Conservation (phyloP, 129 eudicot genomes). For the Helianthus tuberosus region DNA sequence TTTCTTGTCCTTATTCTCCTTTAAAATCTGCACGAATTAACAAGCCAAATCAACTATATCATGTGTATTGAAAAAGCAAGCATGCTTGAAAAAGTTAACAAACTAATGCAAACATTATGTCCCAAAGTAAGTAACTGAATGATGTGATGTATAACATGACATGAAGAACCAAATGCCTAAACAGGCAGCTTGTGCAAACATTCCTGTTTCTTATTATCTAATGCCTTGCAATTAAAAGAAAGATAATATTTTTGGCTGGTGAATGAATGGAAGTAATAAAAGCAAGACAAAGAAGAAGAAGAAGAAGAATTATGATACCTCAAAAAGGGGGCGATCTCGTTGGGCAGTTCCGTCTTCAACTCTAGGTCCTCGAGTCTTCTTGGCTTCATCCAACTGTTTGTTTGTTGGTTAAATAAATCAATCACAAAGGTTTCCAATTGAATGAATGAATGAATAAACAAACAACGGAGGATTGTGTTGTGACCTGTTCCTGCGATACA, state of each 20-base stretch:
- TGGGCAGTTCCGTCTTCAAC: conserved; percentile 97
- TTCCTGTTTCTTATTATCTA: no score
- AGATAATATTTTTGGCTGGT: no score
- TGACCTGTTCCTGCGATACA: conserved; percentile 84
- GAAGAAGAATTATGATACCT: conserved; percentile 31
- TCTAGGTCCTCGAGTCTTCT: conserved; percentile 76
- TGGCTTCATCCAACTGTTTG: conserved; percentile 74
- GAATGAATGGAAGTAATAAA: no score
- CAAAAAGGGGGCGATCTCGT: conserved; percentile 85
- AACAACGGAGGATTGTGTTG: background rate
- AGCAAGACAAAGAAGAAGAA: no score
- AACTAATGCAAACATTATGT: no score
- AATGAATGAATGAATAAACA: background rate
- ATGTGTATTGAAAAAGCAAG: background rate
- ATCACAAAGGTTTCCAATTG: background rate
- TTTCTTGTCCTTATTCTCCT: conserved; percentile 91
- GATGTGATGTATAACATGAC: no score
- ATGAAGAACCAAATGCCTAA: background rate
- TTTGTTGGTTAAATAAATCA: no score
- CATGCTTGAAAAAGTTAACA: conserved; percentile 8
- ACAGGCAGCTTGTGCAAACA: no score
- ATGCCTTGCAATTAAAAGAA: no score
- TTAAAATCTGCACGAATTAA: conserved; percentile 56
- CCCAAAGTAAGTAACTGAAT: no score
- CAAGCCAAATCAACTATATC: background rate